Evolutionary conservation across 768 basidiomycete species (phyloP), one percentile per base, ranked within the genome.

Genomic region (Kwoniella shandongensis): DNA sequence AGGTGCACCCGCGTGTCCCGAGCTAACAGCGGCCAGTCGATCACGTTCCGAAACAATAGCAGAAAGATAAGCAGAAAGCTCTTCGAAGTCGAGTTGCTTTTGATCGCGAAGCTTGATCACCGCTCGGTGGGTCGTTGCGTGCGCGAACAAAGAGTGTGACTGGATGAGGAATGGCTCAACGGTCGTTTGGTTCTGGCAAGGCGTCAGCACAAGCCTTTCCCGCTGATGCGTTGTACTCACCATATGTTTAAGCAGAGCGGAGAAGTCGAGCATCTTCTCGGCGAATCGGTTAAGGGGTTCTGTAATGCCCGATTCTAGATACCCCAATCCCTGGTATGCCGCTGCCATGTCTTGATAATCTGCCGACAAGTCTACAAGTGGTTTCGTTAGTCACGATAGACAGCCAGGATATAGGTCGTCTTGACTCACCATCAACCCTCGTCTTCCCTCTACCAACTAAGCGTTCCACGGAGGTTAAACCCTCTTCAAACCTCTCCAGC

Each of bases 271-370:
- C 51, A 99, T 81, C 1, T 91, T 92, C 73, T 94, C 93, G 27
- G 94, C 96, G 67, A 98, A 98, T 73, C 94, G 87, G 71, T 94
- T 94, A 65, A 99, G 79, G 0, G 91, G 93, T 70, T 99, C 96
- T 44, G 96, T 99, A 64, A 99, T 99, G 36, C 96, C 96, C 62
- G 89, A 91, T 78, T 99, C 96, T 62, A 99, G 83, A 79, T 97
- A 98, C 65, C 94, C 96, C 59, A 99, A 83, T 48, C 93, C 94
- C 76, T 98, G 94, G 44, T 96, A 91, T 40, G 91, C 88, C 61
- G 92, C 88, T 41, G 96, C 92, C 63, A 98, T 81, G 78, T 97
- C 96, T 74, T 97, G 91, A 77, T 99, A 99, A 80, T 99, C 96
- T 63, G 85, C 85, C 59, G 91, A 88, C 45, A 99, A 85, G 83